Conservation (phyloP, 2,329 filamentous ascomycete genomes). For the Verticillium alfalfae region DNA sequence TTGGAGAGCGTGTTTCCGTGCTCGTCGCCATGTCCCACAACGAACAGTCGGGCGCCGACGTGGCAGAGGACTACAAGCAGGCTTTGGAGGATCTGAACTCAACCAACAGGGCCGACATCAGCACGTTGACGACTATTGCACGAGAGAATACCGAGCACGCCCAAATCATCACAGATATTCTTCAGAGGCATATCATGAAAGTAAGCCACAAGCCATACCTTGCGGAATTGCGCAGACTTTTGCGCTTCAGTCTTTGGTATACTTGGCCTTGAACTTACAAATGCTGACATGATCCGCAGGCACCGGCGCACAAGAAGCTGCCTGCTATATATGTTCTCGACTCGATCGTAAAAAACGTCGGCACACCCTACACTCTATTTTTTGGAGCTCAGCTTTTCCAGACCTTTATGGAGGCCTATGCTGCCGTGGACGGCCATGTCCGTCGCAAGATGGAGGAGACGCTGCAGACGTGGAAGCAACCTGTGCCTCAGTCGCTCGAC, state of each 20-base stretch:
- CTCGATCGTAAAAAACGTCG: constrained; percentile 97
- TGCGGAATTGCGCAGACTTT: not conserved
- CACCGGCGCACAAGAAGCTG: constrained; percentile 80
- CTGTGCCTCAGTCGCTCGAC: constrained; percentile 88
- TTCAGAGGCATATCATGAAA: constrained; percentile 91
- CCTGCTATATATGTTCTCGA: constrained; percentile 97
- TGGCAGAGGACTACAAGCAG: constrained; percentile 91
- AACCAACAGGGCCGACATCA: constrained; percentile 93
- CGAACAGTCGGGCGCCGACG: constrained; percentile 64
- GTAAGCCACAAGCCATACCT: constrained; percentile 52
- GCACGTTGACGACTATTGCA: constrained; percentile 93
- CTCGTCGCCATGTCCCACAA: constrained; percentile 34
- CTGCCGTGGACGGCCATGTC: constrained; percentile 75
- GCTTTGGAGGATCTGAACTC: constrained; percentile 86
- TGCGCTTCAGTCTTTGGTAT: not conserved
- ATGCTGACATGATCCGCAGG: constrained; percentile 52
- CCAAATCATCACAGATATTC: constrained; percentile 80
- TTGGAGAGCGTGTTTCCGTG: not conserved
- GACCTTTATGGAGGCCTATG: constrained; percentile 96
- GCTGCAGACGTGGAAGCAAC: constrained; percentile 96
- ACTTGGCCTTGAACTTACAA: not conserved
- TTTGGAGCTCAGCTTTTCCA: constrained; percentile 86
- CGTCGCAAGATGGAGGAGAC: constrained; percentile 94
- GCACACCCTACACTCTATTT: constrained; percentile 94
- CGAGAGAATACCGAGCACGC: constrained; percentile 97